Conservation (phyloP, 2,329 filamentous ascomycete species). For the Pseudovirgaria hyperparasitica region DNA sequence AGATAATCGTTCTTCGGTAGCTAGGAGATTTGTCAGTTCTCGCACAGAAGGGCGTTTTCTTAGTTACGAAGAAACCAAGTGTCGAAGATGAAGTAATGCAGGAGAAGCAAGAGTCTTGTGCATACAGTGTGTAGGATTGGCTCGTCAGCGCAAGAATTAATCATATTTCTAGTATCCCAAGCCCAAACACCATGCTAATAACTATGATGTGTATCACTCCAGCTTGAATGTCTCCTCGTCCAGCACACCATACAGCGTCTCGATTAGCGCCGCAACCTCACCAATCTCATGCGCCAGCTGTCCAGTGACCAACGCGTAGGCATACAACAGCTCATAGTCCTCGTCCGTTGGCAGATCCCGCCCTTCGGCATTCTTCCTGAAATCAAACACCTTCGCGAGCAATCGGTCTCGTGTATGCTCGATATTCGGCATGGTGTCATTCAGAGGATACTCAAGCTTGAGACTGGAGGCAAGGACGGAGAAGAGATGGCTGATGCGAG, state of each 20-base stretch:
- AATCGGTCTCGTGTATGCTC: constrained; percentile 69
- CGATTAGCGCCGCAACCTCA: constrained; percentile 41
- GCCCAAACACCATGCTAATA: no score
- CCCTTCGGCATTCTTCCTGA: constrained; percentile 54
- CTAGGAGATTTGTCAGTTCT: no score
- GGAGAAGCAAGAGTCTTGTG: no score
- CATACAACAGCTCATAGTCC: constrained; percentile 87
- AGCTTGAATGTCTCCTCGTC: constrained; percentile 49
- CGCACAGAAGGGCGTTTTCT: no score
- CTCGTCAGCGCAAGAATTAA: no score
- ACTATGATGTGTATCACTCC: constrained; percentile 29
- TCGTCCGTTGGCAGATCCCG: constrained; percentile 47
- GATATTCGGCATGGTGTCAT: constrained; percentile 75
- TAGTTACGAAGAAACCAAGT: no score
- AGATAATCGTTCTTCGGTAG: no score
- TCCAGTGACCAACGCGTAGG: constrained; percentile 59
- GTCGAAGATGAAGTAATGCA: no score
- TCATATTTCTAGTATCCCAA: no score
- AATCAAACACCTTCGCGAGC: constrained; percentile 77
- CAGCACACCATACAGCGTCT: constrained; percentile 47
- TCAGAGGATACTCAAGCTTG: constrained; percentile 88
- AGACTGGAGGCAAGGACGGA: constrained; percentile 81
- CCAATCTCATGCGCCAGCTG: constrained; percentile 44
- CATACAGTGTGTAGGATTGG: no score
- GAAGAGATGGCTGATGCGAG: constrained; percentile 79